A percentile compares a stretch with the other conserved stretches of the same genome.
These are phyloP conservation scores for Lolium perenne DNA, from an alignment of 176 grass and related monocot genomes.

Conservation along the genomic window DNA sequence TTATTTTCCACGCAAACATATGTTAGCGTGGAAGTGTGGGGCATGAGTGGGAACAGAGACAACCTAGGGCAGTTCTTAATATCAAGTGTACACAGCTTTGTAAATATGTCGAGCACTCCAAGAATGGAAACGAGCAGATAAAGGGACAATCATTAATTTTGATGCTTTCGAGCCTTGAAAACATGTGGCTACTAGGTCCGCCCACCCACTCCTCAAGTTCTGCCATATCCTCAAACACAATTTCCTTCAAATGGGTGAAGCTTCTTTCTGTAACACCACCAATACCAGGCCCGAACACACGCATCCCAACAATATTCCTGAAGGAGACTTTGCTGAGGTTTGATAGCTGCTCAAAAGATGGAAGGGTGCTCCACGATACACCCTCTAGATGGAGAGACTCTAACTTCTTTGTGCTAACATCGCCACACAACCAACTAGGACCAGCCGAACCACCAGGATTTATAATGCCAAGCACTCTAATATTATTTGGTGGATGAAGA, in stretches of 20 bases:
- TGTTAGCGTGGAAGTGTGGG: neutral
- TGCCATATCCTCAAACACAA: neutral
- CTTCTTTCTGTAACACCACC: neutral
- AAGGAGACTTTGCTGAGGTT: fast-evolving
- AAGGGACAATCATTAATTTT: neutral
- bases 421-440: neutral
- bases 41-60: neutral
- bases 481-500: neutral
- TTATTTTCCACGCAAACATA: neutral
- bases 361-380: neutral
- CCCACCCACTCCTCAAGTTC: neutral
- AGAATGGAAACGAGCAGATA: neutral
- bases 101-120: neutral
- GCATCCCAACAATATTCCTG: neutral
- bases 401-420: neutral
- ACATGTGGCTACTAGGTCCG: neutral
- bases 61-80: neutral
- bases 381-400: neutral
- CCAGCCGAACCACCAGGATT: neutral
- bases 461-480: neutral
- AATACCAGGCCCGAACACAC: neutral
- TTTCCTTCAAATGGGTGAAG: neutral
- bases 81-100: neutral
- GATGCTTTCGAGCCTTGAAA: neutral
- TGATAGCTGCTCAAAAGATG: neutral